A percentile compares a stretch with the other conserved stretches of the same genome.
Evolutionary conservation across 306 rosid species (phyloP).

Genomic region (Prunus padus): DNA sequence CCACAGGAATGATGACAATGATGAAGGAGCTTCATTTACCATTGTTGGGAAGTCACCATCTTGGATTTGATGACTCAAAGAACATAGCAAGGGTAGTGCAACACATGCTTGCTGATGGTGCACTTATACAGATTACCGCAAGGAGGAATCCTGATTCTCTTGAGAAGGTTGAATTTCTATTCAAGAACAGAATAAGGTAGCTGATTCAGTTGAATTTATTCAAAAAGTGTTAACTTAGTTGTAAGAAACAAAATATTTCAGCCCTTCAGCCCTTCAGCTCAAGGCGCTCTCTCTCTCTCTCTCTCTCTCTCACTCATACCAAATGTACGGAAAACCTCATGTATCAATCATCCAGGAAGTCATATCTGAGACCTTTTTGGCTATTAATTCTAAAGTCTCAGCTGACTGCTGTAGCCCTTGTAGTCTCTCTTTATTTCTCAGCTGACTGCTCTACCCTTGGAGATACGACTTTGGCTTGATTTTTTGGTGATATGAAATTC

Average conservation of each 20-base stretch:
- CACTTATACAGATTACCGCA: slow-evolving; percentile 64
- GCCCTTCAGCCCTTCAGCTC: background rate
- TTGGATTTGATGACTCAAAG: slow-evolving; percentile 90
- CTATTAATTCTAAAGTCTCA: too few relatives aligned
- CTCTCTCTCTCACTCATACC: background rate
- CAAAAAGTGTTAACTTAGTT: background rate
- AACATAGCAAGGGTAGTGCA: slow-evolving; percentile 80
- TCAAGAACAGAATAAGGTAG: slow-evolving; percentile 71
- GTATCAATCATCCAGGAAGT: background rate
- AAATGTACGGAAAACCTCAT: background rate
- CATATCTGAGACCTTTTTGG: background rate
- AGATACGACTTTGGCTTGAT: background rate
- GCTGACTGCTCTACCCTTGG: background rate
- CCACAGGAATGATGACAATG: slow-evolving; percentile 91
- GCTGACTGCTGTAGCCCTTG: too few relatives aligned
- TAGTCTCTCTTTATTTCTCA: background rate
- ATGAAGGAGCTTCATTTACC: slow-evolving; percentile 78
- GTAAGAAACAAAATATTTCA: background rate
- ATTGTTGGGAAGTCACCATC: slow-evolving; percentile 87
- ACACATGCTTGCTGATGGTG: slow-evolving; percentile 82
- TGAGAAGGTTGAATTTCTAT: slow-evolving; percentile 60
- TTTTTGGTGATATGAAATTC: background rate
- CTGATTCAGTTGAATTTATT: slow-evolving; percentile 12
- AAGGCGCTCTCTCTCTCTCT: background rate
- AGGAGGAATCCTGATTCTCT: slow-evolving; percentile 55